Evolutionary conservation across 441 rosid species (phyloP).

Genomic region (Dalechampia spathulata): DNA sequence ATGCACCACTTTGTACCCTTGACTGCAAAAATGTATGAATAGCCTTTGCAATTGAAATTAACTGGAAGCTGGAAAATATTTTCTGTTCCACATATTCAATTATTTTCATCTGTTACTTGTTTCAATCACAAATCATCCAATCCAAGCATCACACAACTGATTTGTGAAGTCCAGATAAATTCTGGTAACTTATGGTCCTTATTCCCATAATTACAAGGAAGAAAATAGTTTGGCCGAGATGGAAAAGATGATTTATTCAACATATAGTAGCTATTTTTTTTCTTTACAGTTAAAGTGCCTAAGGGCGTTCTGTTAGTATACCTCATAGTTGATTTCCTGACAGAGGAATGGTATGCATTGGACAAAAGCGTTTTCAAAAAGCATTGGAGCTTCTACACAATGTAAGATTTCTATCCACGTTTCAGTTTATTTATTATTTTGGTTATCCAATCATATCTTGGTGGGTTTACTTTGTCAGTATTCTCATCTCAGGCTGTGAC

Average conservation of each 20-base stretch:
- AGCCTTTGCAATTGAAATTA: neutral
- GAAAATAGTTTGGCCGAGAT: too few relatives aligned
- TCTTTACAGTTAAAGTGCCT: slow-evolving; percentile 6
- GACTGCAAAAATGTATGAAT: too few relatives aligned
- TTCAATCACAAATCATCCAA: neutral
- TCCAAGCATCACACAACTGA: slow-evolving; percentile 1
- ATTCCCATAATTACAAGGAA: neutral
- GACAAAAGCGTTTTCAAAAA: slow-evolving; percentile 68
- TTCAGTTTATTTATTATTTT: slow-evolving; percentile 19
- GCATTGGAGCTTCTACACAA: slow-evolving; percentile 94
- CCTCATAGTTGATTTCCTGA: slow-evolving; percentile 19
- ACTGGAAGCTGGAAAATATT: neutral
- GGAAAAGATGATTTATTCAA: neutral
- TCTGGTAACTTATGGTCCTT: too few relatives aligned
- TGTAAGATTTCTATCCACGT: slow-evolving; percentile 26
- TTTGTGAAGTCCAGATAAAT: neutral
- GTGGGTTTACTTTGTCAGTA: slow-evolving; percentile 2
- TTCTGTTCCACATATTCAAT: neutral
- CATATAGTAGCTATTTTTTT: neutral
- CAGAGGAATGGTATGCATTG: slow-evolving; percentile 96
- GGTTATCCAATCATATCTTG: neutral
- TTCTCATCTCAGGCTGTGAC: slow-evolving; percentile 63
- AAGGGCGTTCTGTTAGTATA: slow-evolving; percentile 2
- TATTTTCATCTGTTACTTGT: too few relatives aligned
- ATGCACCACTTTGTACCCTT: too few relatives aligned